Evolutionary conservation across 2,329 filamentous ascomycete species (phyloP).

Genomic region (Aureobasidium zeae): DNA sequence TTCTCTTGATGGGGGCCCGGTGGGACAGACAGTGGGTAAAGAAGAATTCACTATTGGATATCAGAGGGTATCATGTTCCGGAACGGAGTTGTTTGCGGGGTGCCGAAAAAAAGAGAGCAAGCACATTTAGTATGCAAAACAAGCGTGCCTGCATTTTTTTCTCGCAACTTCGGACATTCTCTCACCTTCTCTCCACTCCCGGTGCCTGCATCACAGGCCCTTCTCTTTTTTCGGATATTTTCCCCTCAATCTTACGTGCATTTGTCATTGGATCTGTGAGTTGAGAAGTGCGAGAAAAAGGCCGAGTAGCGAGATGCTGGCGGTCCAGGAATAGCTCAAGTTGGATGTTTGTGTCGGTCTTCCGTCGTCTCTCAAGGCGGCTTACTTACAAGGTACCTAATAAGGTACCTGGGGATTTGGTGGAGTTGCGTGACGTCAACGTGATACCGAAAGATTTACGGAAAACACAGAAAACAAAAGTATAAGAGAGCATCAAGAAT

Average conservation of each 20-base stretch:
- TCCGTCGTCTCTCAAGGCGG: too few relatives aligned
- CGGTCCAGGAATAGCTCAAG: constrained; percentile 9
- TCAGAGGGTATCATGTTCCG: constrained; percentile 6
- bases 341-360: too few relatives aligned
- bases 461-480: too few relatives aligned
- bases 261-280: background rate
- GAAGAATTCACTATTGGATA: constrained; percentile 11
- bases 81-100: constrained; percentile 13
- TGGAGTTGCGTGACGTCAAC: too few relatives aligned
- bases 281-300: constrained; percentile 1
- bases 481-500: too few relatives aligned
- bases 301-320: constrained; percentile 12
- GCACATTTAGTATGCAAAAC: too few relatives aligned
- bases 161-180: background rate
- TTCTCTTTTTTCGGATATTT: constrained; percentile 11
- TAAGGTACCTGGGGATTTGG: too few relatives aligned
- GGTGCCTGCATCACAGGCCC: background rate
- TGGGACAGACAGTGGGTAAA: too few relatives aligned
- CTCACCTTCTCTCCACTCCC: background rate
- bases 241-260: too few relatives aligned
- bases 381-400: too few relatives aligned
- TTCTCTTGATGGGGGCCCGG: background rate
- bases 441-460: too few relatives aligned
- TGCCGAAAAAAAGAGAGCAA: background rate
- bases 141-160: too few relatives aligned